These are phyloP conservation scores for Raphanus raphanistrum DNA, from an alignment of 345 rosid genomes.

Conservation along the genomic window DNA sequence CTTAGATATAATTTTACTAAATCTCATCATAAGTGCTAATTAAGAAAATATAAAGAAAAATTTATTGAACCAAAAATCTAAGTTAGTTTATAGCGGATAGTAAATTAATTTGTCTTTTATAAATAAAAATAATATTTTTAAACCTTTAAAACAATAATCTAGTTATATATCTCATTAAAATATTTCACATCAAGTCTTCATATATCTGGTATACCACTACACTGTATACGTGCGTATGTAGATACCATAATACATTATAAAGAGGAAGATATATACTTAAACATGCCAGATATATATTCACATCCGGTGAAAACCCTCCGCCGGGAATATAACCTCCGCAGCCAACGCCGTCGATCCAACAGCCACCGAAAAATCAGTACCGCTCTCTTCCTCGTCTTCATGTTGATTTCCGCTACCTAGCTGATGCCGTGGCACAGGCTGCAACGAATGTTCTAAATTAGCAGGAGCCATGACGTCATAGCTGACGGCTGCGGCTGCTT, in stretches of 20 bases:
- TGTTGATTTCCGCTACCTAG: constrained; percentile 47
- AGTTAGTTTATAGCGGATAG: too few species aligned
- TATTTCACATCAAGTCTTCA: not conserved
- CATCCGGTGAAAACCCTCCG: constrained; percentile 49
- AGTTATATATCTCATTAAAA: not conserved
- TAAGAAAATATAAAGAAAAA: too few species aligned
- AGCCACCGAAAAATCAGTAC: constrained; percentile 43
- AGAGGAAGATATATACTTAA: too few species aligned
- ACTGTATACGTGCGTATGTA: not conserved
- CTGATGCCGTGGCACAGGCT: constrained; percentile 43
- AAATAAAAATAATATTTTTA: too few species aligned
- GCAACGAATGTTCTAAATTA: constrained; percentile 48
- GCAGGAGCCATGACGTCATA: constrained; percentile 53
- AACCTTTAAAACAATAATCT: not conserved
- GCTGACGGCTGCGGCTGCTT: constrained; percentile 37
- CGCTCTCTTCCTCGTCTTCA: constrained; percentile 70
- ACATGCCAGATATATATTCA: constrained; percentile 7
- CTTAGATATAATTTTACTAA: too few species aligned
- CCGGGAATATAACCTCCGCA: constrained; percentile 35
- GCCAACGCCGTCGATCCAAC: constrained; percentile 27
- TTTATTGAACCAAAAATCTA: too few species aligned
- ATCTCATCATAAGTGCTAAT: too few species aligned
- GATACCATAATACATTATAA: not conserved
- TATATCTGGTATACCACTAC: not conserved
- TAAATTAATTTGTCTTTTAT: too few species aligned